Evolutionary conservation across 2,329 filamentous ascomycete genomes (phyloP), one percentile per base, ranked within the genome.

Genomic region (Ophiostoma himal-ulmi): DNA sequence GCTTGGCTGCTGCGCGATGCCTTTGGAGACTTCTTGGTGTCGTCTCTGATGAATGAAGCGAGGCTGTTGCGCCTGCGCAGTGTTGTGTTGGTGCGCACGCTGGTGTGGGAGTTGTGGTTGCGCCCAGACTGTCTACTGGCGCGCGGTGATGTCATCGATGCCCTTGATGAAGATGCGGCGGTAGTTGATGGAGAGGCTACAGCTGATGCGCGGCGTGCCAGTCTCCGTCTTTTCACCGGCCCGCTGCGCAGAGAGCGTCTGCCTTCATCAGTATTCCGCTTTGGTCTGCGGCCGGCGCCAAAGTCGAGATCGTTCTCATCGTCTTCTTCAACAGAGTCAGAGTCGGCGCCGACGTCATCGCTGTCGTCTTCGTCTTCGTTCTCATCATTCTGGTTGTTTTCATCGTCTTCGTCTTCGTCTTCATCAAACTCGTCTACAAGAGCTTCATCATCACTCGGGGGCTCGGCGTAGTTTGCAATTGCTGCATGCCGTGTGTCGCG

Each of bases 401-500:
- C 22, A 0, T 60, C 68, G 0, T 70, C 67, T 7, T 60, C 67
- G 5, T 69, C 65, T 1, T 66, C 70, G 1, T 69, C 65, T 0
- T 65, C 66, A 0, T 67, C 69, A 17, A 52, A 60, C 17, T 67
- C 37, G 3, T 73, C 70, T 2, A 71, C 72, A 10, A 69, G 68
- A 3, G 68, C 69, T 1, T 70, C 72, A 13, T 57, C 67, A 5
- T 62, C 68, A 22, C 68, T 72, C 14, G 39, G n/a, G 17, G 39
- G 34, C 34, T 70, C 67, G 1, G 69, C 67, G 30, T 73, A 71
- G 22, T 14, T 69, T 13, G 48, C 67, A 7, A 70, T 67, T 0
- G 69, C 67, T 6, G 73, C 68, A 36, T 70, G 70, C 13, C 73
- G 71, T 17, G 72, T 72, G 10, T 36, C 68, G 11, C 72, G 72